A percentile compares a stretch with the other conserved stretches of the same genome.
Conservation (phyloP, 441 rosid species). For the Mallotus repandus region DNA sequence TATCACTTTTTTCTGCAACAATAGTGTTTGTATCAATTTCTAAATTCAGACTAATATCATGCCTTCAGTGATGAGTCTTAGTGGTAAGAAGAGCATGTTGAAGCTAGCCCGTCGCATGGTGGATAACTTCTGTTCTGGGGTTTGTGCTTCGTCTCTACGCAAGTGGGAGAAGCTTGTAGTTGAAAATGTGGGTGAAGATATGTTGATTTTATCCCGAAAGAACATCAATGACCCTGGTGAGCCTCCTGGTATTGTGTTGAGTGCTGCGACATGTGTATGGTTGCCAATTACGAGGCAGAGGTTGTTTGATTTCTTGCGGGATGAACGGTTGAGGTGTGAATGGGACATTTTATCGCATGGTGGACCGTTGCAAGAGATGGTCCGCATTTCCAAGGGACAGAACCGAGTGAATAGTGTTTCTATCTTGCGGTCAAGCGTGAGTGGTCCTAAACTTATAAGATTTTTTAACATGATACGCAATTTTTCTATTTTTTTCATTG, state of each 20-base stretch:
- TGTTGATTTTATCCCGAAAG: conserved; percentile 65
- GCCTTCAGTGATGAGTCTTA: conserved; percentile 46
- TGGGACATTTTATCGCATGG: conserved; percentile 84
- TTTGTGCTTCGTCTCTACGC: conserved; percentile 56
- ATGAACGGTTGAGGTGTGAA: conserved; percentile 67
- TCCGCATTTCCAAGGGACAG: conserved; percentile 70
- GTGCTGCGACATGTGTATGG: conserved; percentile 83
- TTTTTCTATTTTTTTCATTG: not conserved
- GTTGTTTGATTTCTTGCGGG: conserved; percentile 68
- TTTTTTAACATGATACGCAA: no score
- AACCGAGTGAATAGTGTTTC: conserved; percentile 67
- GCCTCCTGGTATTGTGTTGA: conserved; percentile 71
- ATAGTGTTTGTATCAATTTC: not conserved
- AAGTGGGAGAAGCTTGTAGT: conserved; percentile 59
- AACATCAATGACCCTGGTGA: conserved; percentile 67
- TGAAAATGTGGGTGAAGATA: conserved; percentile 62
- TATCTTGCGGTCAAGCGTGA: conserved; percentile 61
- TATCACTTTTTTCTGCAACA: not conserved
- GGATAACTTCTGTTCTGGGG: conserved; percentile 69
- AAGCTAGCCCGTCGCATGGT: conserved; percentile 81
- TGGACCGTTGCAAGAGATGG: conserved; percentile 78
- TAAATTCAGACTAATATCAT: conserved; percentile 8
- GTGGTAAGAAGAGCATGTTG: conserved; percentile 69
- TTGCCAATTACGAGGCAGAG: conserved; percentile 57
- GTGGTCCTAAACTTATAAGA: conserved; percentile 13